phyloP scores from a whole-genome alignment of 257 asterid species.

The Solanum bulbocastanum region DNA sequence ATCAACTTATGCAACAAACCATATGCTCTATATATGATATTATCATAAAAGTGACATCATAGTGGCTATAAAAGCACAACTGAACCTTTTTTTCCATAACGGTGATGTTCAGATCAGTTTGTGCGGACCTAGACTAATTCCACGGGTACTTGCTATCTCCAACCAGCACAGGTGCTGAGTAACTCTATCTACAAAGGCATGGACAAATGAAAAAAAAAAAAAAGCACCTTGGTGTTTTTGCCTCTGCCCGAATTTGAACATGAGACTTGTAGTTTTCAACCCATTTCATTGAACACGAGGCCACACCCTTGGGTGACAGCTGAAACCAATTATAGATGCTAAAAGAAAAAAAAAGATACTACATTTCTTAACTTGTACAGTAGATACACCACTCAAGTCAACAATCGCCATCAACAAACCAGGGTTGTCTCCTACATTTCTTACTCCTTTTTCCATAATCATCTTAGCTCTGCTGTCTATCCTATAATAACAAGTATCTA shows the following conservation, averaged over 20 bases:
- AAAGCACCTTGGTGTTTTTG: not conserved
- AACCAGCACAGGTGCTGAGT: not conserved
- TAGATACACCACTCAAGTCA: slow-evolving; percentile 1
- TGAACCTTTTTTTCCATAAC: not conserved
- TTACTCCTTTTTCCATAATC: not conserved
- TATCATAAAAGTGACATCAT: not conserved
- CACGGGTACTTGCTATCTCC: not conserved
- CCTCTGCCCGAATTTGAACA: not conserved
- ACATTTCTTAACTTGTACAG: not conserved
- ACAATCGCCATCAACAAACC: not conserved
- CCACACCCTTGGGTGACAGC: not conserved
- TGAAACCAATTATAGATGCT: not conserved
- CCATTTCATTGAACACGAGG: not conserved
- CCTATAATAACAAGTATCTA: not conserved
- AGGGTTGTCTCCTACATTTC: not conserved
- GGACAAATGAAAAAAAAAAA: not conserved
- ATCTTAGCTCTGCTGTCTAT: not conserved
- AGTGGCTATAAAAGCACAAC: not conserved
- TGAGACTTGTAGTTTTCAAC: not conserved
- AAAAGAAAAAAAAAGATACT: not conserved
- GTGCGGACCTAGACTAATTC: not conserved
- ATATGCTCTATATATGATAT: not conserved
- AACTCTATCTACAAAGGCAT: not conserved
- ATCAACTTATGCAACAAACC: not conserved
- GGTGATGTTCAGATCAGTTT: not conserved